Conservation (phyloP, 2,329 filamentous ascomycete species). For the Calonectria pteridis region DNA sequence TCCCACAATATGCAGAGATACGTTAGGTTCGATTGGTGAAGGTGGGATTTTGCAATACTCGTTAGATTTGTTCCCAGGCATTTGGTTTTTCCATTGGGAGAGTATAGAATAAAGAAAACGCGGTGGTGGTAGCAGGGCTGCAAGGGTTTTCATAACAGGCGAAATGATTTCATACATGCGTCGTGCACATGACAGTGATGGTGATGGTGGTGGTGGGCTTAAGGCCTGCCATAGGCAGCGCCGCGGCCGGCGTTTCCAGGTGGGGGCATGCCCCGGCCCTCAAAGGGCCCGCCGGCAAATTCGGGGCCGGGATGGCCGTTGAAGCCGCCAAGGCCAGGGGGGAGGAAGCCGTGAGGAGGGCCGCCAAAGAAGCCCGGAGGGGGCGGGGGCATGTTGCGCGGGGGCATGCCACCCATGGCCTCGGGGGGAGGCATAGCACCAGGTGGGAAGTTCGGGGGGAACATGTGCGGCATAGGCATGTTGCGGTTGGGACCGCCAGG, state of each 20-base stretch:
- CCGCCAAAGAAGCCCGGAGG: constrained; percentile 70
- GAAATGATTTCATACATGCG: constrained; percentile 38
- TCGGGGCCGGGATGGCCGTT: constrained; percentile 63
- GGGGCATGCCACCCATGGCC: constrained; percentile 62
- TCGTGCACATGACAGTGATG: constrained; percentile 18
- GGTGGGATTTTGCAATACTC: constrained; percentile 14
- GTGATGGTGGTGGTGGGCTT: constrained; percentile 15
- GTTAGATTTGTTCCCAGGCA: constrained; percentile 11
- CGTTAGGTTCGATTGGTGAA: constrained; percentile 5
- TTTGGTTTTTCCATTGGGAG: background rate
- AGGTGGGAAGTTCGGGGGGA: constrained; percentile 71
- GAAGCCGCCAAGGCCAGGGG: constrained; percentile 68
- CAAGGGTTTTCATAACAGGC: constrained; percentile 33
- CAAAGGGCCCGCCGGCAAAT: constrained; percentile 63
- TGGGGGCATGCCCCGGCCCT: constrained; percentile 67
- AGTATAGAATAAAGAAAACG: constrained; percentile 8
- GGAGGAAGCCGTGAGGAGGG: constrained; percentile 65
- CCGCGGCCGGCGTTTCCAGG: constrained; percentile 55
- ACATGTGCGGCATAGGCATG: constrained; percentile 69
- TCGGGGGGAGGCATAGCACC: constrained; percentile 62
- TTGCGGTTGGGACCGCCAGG: constrained; percentile 48
- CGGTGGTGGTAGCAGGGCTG: constrained; percentile 20
- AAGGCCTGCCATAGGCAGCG: constrained; percentile 50
- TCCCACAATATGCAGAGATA: constrained; percentile 24
- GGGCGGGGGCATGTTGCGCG: constrained; percentile 66